Evolutionary conservation across 192 early-diverging fungal species (phyloP).

Genomic region (Backusella macrospora): DNA sequence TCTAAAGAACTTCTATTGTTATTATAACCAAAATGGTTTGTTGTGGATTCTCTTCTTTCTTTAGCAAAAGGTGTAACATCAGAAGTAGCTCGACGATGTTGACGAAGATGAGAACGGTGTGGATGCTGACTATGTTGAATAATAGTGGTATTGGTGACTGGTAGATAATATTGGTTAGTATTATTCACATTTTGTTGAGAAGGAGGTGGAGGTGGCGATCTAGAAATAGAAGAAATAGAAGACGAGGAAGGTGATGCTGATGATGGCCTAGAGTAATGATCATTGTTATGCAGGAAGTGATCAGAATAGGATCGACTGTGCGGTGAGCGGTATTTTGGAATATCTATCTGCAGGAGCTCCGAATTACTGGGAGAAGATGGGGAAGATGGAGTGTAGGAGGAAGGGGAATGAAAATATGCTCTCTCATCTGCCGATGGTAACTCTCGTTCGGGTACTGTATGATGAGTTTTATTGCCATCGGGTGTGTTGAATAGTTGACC

Average conservation of each 20-base stretch:
- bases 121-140: neutral
- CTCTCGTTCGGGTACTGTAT: neutral
- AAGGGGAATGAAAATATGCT: neutral
- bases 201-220: neutral
- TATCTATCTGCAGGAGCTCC: neutral
- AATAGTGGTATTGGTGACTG: neutral
- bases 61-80: neutral
- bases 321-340: slow-evolving; percentile 1
- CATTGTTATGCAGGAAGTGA: neutral
- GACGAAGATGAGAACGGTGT: neutral
- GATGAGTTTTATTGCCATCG: neutral
- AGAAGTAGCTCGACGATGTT: slow-evolving; percentile 1
- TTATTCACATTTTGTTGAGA: neutral
- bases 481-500: neutral
- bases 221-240: neutral
- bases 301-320: slow-evolving; percentile 18
- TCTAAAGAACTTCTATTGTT: neutral
- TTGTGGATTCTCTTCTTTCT: neutral
- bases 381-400: neutral
- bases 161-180: neutral
- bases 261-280: neutral
- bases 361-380: neutral
- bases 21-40: neutral
- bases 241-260: neutral
- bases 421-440: neutral